Evolutionary conservation across 2,329 filamentous ascomycete genomes (phyloP), one percentile per base, ranked within the genome.

Genomic region (Fusarium domesticum): DNA sequence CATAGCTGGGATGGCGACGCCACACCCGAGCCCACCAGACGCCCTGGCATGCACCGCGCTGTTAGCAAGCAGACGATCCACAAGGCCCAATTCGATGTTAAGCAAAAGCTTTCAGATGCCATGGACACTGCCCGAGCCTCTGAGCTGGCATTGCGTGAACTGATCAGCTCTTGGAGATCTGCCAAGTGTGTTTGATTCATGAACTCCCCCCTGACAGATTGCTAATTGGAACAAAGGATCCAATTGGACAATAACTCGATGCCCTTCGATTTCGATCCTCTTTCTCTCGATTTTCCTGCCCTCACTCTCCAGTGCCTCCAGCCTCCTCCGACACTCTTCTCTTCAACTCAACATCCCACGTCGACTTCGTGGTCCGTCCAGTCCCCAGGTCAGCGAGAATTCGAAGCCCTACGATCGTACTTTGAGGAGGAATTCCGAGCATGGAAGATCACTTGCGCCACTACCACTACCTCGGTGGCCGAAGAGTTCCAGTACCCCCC

Each of bases 281-380:
- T 91, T 48, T 77, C 86, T 5, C 81, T 95, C 63, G 89, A 89
- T 47, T 96, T 96, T 59, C 89, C 91, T 6, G 84, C 87, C 6
- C 77, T 97, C 32, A 89, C 85, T 28, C 78, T 96, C 10, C 87
- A 86, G 51, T 85, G 92, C 54, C 80, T 97, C 1, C 81, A 86
- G 28, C 77, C 87, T 8, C 89, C 91, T 3, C 84, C 88, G 4
- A 93, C 89, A 1, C 74, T 96, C 6, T 92, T 91, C 69, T 86
- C 88, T 8, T 80, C 84, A 1, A 88, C 85, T 6, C 89, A 90
- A 20, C 85, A 95, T 59, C 75, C 89, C 2, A 89, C 85, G 0
- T 75, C 81, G 16, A 81, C 84, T 3, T 93, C 89, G 1, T 96
- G 92, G 83, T 89, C 89, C 1, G 79, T 95, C 23, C 73, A 81